Base-by-base conservation (phyloP, 371 early-diverging fungal genomes). In the Smittium culicis region DNA sequence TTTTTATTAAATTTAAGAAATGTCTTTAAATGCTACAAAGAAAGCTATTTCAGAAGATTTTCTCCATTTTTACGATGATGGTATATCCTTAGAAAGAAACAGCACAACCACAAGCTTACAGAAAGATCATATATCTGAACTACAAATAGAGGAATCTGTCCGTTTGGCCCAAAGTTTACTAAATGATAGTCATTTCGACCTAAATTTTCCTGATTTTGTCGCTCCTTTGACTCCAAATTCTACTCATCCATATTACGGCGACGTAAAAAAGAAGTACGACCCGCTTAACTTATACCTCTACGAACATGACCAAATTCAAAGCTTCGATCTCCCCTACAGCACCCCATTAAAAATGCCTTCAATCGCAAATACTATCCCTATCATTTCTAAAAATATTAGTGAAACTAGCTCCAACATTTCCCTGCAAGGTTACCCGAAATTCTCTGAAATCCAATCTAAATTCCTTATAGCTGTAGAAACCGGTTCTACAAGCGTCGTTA, bases 221-320 rank as follows among this genome's bases (percentile, higher is more conserved):
- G 79, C 81, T 45, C 85, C 87, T 54, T 82, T 85, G 5, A 76
- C 85, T 5, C 85, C 86, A 34, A 85, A 85, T 24, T 81, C 84
- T 70, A 77, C 77, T 2, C 87, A 87, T 61, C 79, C 80, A 54
- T 81, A 81, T 57, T 87, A 87, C 71, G 87, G 87, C 16, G 74
- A 68, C 31, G 24, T 3, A 3, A 62, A 2, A 16, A 24, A 8
- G 31, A 62, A 32, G 31, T 31, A 62, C 29, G 3, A 31, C 66
- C 20, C 45, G 20, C 14, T 20, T 45, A 8, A 45, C 20, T 20
- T 20, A 45, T 14, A 45, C 14, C 45, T 45, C 45, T 20, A 45
- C 45, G 20, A 45, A 45, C 8, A 45, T 20, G 8, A 45, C 45
- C 45, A 45, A 45, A 14, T 45, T 45, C 45, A 45, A 45, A 45